A percentile compares a stretch with the other conserved stretches of the same genome.
Conservation (phyloP, 1,284 basidiomycete species). For the Bondarzewia mesenterica region DNA sequence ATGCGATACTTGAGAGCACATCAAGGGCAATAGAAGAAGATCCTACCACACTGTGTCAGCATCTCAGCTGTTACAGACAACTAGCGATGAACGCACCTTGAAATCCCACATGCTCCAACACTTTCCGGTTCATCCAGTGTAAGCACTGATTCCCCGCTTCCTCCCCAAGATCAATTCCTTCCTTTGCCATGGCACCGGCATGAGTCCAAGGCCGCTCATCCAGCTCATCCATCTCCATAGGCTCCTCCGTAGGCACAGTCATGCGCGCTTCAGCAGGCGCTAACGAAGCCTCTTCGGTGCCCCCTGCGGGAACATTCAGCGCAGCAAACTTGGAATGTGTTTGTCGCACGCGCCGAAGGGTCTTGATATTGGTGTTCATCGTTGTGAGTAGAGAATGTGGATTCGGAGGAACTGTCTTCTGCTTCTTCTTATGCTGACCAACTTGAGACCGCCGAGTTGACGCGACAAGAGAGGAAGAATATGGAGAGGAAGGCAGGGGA, state of each 20-base stretch:
- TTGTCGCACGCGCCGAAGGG: constrained; percentile 59
- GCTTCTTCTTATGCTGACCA: constrained; percentile 25
- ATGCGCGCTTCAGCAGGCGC: background rate
- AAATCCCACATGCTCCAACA: constrained; percentile 84
- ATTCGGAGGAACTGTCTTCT: constrained; percentile 13
- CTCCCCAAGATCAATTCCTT: constrained; percentile 36
- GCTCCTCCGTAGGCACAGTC: constrained; percentile 11
- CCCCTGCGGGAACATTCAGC: constrained; percentile 28
- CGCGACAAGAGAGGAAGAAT: constrained; percentile 17
- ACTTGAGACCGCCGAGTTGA: constrained; percentile 13
- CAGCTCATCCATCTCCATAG: constrained; percentile 22
- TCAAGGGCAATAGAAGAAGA: constrained; percentile 67
- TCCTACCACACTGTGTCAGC: constrained; percentile 28
- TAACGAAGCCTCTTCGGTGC: constrained; percentile 20
- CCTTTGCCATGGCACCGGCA: background rate
- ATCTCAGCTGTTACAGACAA: background rate
- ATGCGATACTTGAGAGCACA: constrained; percentile 72
- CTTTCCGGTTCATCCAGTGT: constrained; percentile 62
- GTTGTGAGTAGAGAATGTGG: constrained; percentile 43
- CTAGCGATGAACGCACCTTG: constrained; percentile 54
- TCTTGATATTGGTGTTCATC: constrained; percentile 70
- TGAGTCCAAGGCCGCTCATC: constrained; percentile 50
- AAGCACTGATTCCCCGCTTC: constrained; percentile 52
- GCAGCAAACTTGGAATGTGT: constrained; percentile 64
- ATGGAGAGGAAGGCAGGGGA: constrained; percentile 40